Conservation (phyloP, 1,284 basidiomycete species). For the Grifola frondosa region DNA sequence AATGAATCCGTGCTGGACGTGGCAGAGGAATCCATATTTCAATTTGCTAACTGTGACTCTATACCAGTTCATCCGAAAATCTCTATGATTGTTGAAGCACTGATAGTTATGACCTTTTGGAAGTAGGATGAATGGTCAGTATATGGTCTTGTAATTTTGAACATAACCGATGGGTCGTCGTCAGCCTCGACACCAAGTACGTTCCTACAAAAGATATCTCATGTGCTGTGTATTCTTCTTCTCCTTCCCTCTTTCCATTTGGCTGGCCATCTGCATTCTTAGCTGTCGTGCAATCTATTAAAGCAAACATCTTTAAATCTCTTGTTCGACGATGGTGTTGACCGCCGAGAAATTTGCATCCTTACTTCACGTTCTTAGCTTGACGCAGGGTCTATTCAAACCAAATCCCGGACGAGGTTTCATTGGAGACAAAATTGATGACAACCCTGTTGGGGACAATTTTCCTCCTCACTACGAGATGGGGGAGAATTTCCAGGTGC, state of each 20-base stretch:
- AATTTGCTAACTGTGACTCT: too few relatives aligned
- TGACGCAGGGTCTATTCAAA: conserved; percentile 39
- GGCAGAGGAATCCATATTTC: too few relatives aligned
- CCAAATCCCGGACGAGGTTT: conserved; percentile 27
- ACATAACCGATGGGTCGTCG: too few relatives aligned
- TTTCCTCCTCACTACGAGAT: too few relatives aligned
- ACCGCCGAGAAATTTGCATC: conserved; percentile 27
- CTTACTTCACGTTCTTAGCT: conserved; percentile 33
- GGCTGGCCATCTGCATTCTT: not conserved
- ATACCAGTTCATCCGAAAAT: too few relatives aligned
- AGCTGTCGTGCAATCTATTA: not conserved
- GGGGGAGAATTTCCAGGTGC: not conserved
- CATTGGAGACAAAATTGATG: not conserved
- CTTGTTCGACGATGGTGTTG: conserved; percentile 21
- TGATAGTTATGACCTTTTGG: too few relatives aligned
- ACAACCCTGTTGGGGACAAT: too few relatives aligned
- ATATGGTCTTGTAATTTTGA: too few relatives aligned
- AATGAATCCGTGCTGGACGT: too few relatives aligned
- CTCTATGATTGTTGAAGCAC: too few relatives aligned
- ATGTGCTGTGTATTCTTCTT: not conserved
- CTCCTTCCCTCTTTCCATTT: not conserved
- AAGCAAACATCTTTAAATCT: not conserved
- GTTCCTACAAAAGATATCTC: not conserved
- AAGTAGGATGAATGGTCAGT: too few relatives aligned
- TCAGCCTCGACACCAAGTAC: too few relatives aligned